Evolutionary conservation across 1,284 basidiomycete genomes (phyloP), one percentile per base, ranked within the genome.

Genomic region (Trichosporon coremiiforme): DNA sequence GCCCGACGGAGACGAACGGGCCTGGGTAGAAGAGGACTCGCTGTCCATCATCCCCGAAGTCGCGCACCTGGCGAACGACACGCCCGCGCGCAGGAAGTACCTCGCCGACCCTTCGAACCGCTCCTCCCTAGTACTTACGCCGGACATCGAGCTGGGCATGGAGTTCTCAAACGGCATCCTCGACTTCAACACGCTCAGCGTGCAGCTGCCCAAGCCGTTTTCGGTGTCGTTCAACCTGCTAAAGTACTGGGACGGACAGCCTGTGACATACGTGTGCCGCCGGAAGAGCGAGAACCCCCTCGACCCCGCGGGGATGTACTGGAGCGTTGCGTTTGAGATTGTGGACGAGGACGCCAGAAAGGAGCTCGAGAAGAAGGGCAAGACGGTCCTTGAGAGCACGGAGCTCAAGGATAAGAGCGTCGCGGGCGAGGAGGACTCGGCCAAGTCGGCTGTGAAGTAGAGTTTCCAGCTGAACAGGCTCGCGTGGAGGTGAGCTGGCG

Each of bases 241-340:
- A 80, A 87, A 88, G 77, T 95, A 95, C 80, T 97, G 95, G 94
- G 93, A 96, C 76, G 92, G 93, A 8, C 93, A 95, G 73, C 81
- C 83, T 0, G 83, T 82, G 6, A 82, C 78, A 0, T 84, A 84
- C 68, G 77, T 80, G 38, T 83, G 82, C 71, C 76, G 80, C 64
- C 68, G 72, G 15, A 70, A 74, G 22, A 53, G 60, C 1, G 65
- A 68, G 55, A 77, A 75, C 50, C 80, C 79, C 8, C 74, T 78
- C 0, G 66, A 65, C 0, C 2, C 68, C 0, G 67, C 75, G 22
- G 72, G 75, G 33, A 75, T 80, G 55, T 80, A 77, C 68, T 83
- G 77, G 75, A 73, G 71, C 17, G 77, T 83, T 2, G 79, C 75
- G 17, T 83, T 82, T 70, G 79, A 83, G 73, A 81, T 83, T 70